Base-by-base conservation (phyloP, 306 rosid species). In the Oxytropis ochrocephala region DNA sequence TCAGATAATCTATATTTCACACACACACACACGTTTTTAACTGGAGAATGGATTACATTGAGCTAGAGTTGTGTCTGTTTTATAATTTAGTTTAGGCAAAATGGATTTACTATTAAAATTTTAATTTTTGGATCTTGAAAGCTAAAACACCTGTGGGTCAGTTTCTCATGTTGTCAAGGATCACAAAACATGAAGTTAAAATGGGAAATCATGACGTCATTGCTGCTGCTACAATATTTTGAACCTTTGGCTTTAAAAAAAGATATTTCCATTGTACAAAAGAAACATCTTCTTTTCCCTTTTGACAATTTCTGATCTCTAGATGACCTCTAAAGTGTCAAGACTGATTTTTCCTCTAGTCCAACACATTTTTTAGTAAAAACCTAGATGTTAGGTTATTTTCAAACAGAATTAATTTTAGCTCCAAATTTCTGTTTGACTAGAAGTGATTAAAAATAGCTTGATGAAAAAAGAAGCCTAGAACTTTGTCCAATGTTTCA, bases 51-150 rank as follows among this genome's bases (percentile, higher is more conserved):
- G 29, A 42, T 3, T 53, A 18, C 17, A 39, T 17, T n/a, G 13
- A 49, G 60, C 14, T 58, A 5, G 46, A 39, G 16, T 54, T 68
- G 14, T 35, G 14, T 35, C 27, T 73, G 59, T 27, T 36, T 60
- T 60, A 9, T 39, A 27, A 68, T 39, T n/a, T 16, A 35, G 32
- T 39, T n/a, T 16, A 35, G 32, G 44, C 38, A 55, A 30, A 63
- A 7, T 68, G 66, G 67, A 12, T 17, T 46, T 68, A n/a, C 43
- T 48, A 3, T 57, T 18, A 30, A 32, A 39, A 24, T 21, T 68
- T 55, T 49, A 41, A 30, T 53, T 7, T 59, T 32, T 29, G 36
- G 72, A 19, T 62, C 38, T 59, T 66, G 78, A 56, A 61, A 52
- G 46, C 46, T 50, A 64, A 66, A 52, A 48, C 19, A 3, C 10